Conservation (phyloP, 352 stramenopile species). For the Blastocystis hominis region DNA sequence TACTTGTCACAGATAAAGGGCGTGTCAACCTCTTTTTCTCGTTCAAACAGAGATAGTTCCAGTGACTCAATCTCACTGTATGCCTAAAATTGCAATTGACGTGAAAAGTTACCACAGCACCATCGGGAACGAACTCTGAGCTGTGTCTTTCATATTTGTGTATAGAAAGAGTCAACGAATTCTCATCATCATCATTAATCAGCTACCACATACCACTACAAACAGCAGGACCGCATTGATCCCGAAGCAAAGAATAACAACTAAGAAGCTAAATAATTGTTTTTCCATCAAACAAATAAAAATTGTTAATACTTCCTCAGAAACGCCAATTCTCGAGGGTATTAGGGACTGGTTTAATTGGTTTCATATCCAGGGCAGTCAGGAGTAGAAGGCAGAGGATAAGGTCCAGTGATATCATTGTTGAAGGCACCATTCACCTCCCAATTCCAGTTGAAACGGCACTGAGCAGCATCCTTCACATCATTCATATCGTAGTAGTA, state of each 20-base stretch:
- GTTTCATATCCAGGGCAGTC: not conserved
- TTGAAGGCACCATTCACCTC: not conserved
- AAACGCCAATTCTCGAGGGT: not conserved
- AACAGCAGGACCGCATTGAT: not conserved
- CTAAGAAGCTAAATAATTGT: not conserved
- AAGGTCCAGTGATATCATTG: not conserved
- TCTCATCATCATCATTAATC: not conserved
- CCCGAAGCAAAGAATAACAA: not conserved
- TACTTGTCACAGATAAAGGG: not conserved
- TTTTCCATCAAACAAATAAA: not conserved
- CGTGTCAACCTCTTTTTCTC: not conserved
- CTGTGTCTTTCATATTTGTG: not conserved
- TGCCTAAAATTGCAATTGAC: not conserved
- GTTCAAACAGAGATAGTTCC: not conserved
- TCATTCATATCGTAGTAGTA: not conserved
- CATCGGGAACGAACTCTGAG: not conserved
- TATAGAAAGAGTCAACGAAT: not conserved
- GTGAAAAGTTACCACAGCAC: not conserved
- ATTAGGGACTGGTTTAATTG: not conserved
- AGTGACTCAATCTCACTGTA: not conserved
- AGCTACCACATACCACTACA: not conserved
- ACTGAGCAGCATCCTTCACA: not conserved
- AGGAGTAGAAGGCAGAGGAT: not conserved
- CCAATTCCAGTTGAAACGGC: not conserved
- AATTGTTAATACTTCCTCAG: not conserved